A percentile compares a stretch with the other conserved stretches of the same genome.
phyloP scores from a whole-genome alignment of 2,329 filamentous ascomycete species.

The Sporothrix mexicana region DNA sequence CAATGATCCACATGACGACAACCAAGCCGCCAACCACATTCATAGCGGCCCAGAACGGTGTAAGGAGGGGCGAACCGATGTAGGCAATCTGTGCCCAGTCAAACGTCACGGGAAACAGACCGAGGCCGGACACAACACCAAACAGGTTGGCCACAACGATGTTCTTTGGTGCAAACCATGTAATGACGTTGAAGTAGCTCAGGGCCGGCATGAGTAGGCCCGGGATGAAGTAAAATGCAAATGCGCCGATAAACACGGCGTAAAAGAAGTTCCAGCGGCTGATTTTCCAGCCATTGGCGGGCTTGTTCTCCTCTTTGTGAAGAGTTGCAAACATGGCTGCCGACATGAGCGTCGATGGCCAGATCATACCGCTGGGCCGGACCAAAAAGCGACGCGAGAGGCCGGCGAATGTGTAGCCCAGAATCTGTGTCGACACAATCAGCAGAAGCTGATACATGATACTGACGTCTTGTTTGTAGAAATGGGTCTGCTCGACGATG shows the following conservation, averaged over 20 bases:
- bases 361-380: slow-evolving; percentile 86
- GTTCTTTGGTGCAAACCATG: slow-evolving; percentile 85
- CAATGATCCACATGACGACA: slow-evolving; percentile 83
- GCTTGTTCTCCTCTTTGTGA: slow-evolving; percentile 82
- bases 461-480: slow-evolving; percentile 81
- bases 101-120: slow-evolving; percentile 83
- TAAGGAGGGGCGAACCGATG: slow-evolving; percentile 82
- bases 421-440: slow-evolving; percentile 82
- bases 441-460: slow-evolving; percentile 81
- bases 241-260: slow-evolving; percentile 71
- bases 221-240: slow-evolving; percentile 83
- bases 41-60: slow-evolving; percentile 84
- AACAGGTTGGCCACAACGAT: slow-evolving; percentile 88
- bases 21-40: slow-evolving; percentile 83
- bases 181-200: slow-evolving; percentile 87
- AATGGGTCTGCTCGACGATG: slow-evolving; percentile 87
- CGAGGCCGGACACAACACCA: slow-evolving; percentile 82
- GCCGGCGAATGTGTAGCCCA: slow-evolving; percentile 86
- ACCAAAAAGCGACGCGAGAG: slow-evolving; percentile 81
- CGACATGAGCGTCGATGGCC: slow-evolving; percentile 87
- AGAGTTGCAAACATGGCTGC: slow-evolving; percentile 88
- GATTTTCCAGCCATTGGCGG: slow-evolving; percentile 81
- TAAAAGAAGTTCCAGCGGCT: slow-evolving; percentile 86
- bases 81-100: slow-evolving; percentile 92
- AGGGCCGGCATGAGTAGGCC: slow-evolving; percentile 82